phyloP scores from a whole-genome alignment of 768 basidiomycete species.

The Suillus luteus region DNA sequence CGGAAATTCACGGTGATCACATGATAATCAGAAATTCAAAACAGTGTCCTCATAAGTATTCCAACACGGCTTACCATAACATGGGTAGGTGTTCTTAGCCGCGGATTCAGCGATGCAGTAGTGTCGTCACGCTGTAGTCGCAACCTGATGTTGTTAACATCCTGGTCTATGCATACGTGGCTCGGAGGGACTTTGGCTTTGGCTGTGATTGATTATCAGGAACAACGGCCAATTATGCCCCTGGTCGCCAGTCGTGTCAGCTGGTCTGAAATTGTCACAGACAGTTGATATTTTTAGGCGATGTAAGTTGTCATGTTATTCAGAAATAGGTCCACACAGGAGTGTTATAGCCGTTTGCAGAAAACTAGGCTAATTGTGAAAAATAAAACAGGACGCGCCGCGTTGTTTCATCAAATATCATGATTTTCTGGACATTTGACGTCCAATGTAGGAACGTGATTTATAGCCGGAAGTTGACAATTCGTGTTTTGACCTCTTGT shows the following conservation, averaged over 20 bases:
- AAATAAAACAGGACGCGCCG: not conserved
- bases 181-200: not conserved
- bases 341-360: not conserved
- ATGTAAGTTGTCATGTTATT: not conserved
- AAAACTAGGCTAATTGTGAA: not conserved
- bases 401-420: not conserved
- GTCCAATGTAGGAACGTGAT: too few relatives aligned
- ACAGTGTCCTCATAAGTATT: too few relatives aligned
- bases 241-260: not conserved
- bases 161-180: not conserved
- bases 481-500: not conserved
- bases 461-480: not conserved
- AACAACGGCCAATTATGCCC: not conserved
- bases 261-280: not conserved
- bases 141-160: not conserved
- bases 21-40: too few relatives aligned
- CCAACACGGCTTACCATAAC: not conserved
- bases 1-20: not conserved
- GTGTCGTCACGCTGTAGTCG: not conserved
- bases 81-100: not conserved
- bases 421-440: not conserved
- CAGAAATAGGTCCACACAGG: not conserved
- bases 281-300: not conserved
- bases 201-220: not conserved
- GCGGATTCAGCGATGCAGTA: not conserved